Conservation (phyloP, 2,329 filamentous ascomycete genomes). For the Aspergillus sp. region DNA sequence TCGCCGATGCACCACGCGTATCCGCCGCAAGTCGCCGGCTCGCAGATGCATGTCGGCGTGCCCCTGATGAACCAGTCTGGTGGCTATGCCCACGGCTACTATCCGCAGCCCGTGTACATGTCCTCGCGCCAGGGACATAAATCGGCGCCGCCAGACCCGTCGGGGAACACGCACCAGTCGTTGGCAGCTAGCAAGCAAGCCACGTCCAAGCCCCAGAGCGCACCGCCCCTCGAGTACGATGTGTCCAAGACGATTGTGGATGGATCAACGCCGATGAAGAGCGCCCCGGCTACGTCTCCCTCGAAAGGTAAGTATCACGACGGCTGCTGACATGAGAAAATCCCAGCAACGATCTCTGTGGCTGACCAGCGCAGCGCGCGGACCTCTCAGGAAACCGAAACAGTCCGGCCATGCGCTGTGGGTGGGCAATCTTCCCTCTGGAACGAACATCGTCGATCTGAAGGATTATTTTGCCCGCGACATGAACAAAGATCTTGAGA, state of each 20-base stretch:
- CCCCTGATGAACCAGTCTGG: slow-evolving; percentile 7
- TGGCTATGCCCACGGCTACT: slow-evolving; percentile 26
- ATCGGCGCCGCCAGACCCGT: no score
- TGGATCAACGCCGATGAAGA: slow-evolving; percentile 32
- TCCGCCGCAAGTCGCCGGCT: slow-evolving; percentile 18
- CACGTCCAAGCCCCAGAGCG: not conserved
- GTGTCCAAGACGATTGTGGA: slow-evolving; percentile 39
- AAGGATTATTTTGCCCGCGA: slow-evolving; percentile 87
- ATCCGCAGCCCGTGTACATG: slow-evolving; percentile 23
- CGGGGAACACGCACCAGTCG: no score
- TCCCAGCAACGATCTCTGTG: no score
- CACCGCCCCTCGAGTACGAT: slow-evolving; percentile 24
- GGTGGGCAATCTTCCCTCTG: slow-evolving; percentile 90
- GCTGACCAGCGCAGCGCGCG: slow-evolving; percentile 46
- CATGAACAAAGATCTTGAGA: slow-evolving; percentile 73
- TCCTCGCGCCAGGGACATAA: slow-evolving; percentile 17
- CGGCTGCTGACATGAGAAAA: not conserved
- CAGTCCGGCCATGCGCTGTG: slow-evolving; percentile 85
- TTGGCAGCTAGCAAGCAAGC: not conserved
- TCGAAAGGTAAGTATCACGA: slow-evolving; percentile 21
- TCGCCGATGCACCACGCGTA: slow-evolving; percentile 15
- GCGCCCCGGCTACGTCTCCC: slow-evolving; percentile 12
- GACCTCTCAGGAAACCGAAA: slow-evolving; percentile 65
- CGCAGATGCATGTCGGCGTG: slow-evolving; percentile 17
- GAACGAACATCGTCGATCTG: slow-evolving; percentile 76